Percentiles rank a stretch among this genome's conserved stretches.
Conservation (phyloP, 2,329 filamentous ascomycete genomes). For the Fusarium nanum region DNA sequence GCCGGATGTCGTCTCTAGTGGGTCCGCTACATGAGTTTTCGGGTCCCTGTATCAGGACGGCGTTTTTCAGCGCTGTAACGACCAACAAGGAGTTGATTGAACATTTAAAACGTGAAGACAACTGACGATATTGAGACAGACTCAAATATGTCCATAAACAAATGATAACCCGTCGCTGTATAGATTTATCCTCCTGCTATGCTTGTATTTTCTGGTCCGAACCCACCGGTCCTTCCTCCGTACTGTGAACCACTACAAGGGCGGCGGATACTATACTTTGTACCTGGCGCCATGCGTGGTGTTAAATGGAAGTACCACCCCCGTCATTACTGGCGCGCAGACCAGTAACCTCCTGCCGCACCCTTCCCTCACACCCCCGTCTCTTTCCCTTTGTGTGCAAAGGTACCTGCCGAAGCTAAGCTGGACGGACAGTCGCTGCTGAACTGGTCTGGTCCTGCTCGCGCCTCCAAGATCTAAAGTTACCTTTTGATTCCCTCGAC, state of each 20-base stretch:
- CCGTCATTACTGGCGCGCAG: slow-evolving; percentile 25
- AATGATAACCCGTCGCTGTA: background rate
- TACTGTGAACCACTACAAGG: slow-evolving; percentile 21
- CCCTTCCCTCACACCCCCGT: slow-evolving; percentile 39
- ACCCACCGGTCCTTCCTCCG: slow-evolving; percentile 44
- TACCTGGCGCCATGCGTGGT: slow-evolving; percentile 36
- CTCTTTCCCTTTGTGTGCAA: slow-evolving; percentile 35
- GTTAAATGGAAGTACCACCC: slow-evolving; percentile 37
- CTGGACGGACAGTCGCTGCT: background rate
- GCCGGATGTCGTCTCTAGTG: slow-evolving; percentile 52
- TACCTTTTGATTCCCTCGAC: slow-evolving; percentile 46
- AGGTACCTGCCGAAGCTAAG: slow-evolving; percentile 25
- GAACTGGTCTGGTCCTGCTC: slow-evolving; percentile 30
- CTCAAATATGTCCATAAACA: no score
- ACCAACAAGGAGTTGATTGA: slow-evolving; percentile 20
- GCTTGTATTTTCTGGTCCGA: slow-evolving; percentile 41
- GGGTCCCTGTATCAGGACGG: slow-evolving; percentile 42
- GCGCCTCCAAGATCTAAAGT: slow-evolving; percentile 46
- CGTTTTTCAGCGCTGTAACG: slow-evolving; percentile 31
- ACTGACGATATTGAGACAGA: background rate
- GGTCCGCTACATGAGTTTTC: slow-evolving; percentile 47
- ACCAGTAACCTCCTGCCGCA: slow-evolving; percentile 42
- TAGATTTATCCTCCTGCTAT: background rate
- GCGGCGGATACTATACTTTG: slow-evolving; percentile 36
- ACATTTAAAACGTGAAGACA: background rate